A percentile compares a stretch with the other conserved stretches of the same genome.
Conservation (phyloP, 1,284 basidiomycete genomes). For the Apiotrichum veenhuisii region DNA sequence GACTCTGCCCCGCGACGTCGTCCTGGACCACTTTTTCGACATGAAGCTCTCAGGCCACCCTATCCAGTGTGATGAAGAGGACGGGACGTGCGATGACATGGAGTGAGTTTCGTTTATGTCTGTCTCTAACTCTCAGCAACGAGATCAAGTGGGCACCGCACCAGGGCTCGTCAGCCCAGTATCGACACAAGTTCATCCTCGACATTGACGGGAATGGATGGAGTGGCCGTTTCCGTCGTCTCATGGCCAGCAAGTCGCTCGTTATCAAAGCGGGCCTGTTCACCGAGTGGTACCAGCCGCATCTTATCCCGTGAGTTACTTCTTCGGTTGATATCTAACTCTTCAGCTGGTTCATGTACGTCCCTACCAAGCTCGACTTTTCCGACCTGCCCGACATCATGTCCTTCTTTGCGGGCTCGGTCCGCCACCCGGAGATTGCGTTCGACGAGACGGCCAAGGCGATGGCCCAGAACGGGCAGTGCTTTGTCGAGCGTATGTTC, state of each 20-base stretch:
- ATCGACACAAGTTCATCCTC: conserved; percentile 50
- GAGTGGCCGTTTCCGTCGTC: conserved; percentile 43
- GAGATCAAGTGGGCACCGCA: conserved; percentile 38
- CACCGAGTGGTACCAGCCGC: conserved; percentile 48
- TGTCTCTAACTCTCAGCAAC: conserved; percentile 18
- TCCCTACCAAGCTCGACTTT: conserved; percentile 47
- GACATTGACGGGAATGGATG: conserved; percentile 54
- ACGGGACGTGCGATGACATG: conserved; percentile 45
- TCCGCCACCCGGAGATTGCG: conserved; percentile 35
- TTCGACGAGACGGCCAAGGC: conserved; percentile 49
- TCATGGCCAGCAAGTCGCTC: conserved; percentile 51
- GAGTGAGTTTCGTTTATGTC: conserved; percentile 18
- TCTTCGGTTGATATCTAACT: too few species aligned
- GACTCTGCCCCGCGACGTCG: conserved; percentile 13
- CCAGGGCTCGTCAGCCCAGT: conserved; percentile 31
- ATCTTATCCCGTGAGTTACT: conserved; percentile 43
- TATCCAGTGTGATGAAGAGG: conserved; percentile 41
- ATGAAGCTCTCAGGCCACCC: conserved; percentile 43
- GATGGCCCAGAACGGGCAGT: conserved; percentile 47
- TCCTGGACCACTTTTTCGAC: conserved; percentile 40
- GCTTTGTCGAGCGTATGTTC: conserved; percentile 48
- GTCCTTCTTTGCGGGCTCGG: conserved; percentile 47
- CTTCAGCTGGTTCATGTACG: conserved; percentile 41
- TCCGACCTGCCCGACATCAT: conserved; percentile 46
- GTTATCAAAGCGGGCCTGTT: conserved; percentile 53